Evolutionary conservation across 75 land plant species (phyloP).

Genomic region (Cunninghamia lanceolata): DNA sequence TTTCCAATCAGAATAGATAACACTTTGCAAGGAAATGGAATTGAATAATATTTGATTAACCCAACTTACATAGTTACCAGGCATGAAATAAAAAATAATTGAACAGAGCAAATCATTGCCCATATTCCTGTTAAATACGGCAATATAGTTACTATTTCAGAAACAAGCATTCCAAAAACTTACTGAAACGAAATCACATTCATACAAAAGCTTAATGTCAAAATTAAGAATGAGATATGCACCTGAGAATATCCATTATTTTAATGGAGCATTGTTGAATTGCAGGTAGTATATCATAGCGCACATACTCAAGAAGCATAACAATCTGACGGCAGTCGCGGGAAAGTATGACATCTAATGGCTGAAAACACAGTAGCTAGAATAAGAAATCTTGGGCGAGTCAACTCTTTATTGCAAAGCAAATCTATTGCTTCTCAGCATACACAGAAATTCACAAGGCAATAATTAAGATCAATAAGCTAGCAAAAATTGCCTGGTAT

Average conservation of each 20-base stretch:
- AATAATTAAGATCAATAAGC: not conserved
- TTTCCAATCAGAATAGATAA: not conserved
- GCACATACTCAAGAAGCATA: conserved; percentile 78
- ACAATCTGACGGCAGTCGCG: conserved; percentile 85
- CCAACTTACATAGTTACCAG: not conserved
- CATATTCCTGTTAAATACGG: not conserved
- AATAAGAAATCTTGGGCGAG: not conserved
- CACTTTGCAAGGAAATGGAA: not conserved
- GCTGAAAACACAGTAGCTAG: conserved; percentile 35
- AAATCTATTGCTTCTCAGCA: not conserved
- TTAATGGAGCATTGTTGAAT: conserved; percentile 85
- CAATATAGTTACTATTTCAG: not conserved
- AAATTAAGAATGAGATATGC: conserved; percentile 5
- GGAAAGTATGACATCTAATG: conserved; percentile 82
- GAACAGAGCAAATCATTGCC: not conserved
- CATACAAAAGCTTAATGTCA: not conserved
- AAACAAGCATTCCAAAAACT: not conserved
- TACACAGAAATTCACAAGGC: not conserved
- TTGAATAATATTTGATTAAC: not conserved
- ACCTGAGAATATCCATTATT: conserved; percentile 86
- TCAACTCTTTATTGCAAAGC: not conserved
- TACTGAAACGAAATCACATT: not conserved
- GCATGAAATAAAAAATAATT: not conserved
- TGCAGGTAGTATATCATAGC: conserved; percentile 65
- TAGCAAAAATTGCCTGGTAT: conserved; percentile 59